Evolutionary conservation across 345 rosid species (phyloP).

Genomic region (Cardamine chenopodiifolia): DNA sequence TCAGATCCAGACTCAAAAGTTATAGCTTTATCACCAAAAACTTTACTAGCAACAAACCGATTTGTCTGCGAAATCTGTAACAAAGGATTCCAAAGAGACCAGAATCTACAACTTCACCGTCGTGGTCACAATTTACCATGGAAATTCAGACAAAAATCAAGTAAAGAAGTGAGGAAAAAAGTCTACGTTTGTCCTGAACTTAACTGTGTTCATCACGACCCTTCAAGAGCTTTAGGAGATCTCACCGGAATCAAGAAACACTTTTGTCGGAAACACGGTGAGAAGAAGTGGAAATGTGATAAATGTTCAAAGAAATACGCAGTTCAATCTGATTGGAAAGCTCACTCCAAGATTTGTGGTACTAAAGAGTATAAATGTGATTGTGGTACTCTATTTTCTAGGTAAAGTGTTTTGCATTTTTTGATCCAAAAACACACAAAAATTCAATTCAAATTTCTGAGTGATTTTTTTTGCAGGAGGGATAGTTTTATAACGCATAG

Average conservation of each 20-base stretch:
- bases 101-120: slow-evolving; percentile 49
- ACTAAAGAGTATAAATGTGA: slow-evolving; percentile 70
- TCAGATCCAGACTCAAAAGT: slow-evolving; percentile 52
- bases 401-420: slow-evolving; percentile 37
- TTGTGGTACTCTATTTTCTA: slow-evolving; percentile 63
- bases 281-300: slow-evolving; percentile 71
- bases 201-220: slow-evolving; percentile 64
- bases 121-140: slow-evolving; percentile 51
- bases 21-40: slow-evolving; percentile 48
- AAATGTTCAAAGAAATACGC: slow-evolving; percentile 72
- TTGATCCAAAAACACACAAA: too few species aligned
- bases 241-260: slow-evolving; percentile 80
- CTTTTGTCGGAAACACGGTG: slow-evolving; percentile 68
- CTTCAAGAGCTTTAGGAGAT: slow-evolving; percentile 67
- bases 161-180: slow-evolving; percentile 45
- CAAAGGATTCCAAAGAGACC: slow-evolving; percentile 55
- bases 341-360: slow-evolving; percentile 71
- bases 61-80: slow-evolving; percentile 50
- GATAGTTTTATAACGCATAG: slow-evolving; percentile 72
- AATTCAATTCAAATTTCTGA: not conserved
- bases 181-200: slow-evolving; percentile 70
- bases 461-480: slow-evolving; percentile 47
- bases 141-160: slow-evolving; percentile 43
- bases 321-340: slow-evolving; percentile 69
- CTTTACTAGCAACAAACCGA: slow-evolving; percentile 45